A percentile compares a stretch with the other conserved stretches of the same genome.
Conservation (phyloP, 257 asterid species). For the Solanum chilense region DNA sequence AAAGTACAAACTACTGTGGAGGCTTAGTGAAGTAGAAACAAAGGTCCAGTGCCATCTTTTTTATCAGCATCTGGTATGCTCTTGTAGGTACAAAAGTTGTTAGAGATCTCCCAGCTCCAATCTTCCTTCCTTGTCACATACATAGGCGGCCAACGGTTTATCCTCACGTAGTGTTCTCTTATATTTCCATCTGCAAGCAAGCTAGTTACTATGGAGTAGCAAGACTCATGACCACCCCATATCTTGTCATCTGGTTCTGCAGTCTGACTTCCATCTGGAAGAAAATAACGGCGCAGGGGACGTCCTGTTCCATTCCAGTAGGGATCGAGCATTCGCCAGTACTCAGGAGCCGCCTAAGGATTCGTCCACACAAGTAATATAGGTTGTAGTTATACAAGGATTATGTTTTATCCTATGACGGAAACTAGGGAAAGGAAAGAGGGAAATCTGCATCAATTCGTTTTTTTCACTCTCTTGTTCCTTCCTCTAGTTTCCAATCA, state of each 20-base stretch:
- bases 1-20: neutral
- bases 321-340: constrained; percentile 75
- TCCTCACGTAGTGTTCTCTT: constrained; percentile 67
- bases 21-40: constrained; percentile 5
- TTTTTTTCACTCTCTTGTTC: neutral
- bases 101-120: constrained; percentile 73
- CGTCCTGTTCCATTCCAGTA: constrained; percentile 50
- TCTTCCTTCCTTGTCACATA: constrained; percentile 43
- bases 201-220: constrained; percentile 64
- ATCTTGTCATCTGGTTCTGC: constrained; percentile 55
- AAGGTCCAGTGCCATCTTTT: constrained; percentile 51
- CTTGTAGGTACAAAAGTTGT: constrained; percentile 36
- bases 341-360: constrained; percentile 54
- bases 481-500: neutral
- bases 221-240: constrained; percentile 92
- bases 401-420: neutral
- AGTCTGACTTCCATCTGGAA: constrained; percentile 65
- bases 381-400: neutral
- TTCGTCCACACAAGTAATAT: neutral
- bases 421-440: neutral
- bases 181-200: constrained; percentile 42
- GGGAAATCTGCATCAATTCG: neutral
- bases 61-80: constrained; percentile 55
- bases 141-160: constrained; percentile 67
- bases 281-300: constrained; percentile 61